Conservation (phyloP, 2,329 filamentous ascomycete genomes). For the Aspergillus sp. region DNA sequence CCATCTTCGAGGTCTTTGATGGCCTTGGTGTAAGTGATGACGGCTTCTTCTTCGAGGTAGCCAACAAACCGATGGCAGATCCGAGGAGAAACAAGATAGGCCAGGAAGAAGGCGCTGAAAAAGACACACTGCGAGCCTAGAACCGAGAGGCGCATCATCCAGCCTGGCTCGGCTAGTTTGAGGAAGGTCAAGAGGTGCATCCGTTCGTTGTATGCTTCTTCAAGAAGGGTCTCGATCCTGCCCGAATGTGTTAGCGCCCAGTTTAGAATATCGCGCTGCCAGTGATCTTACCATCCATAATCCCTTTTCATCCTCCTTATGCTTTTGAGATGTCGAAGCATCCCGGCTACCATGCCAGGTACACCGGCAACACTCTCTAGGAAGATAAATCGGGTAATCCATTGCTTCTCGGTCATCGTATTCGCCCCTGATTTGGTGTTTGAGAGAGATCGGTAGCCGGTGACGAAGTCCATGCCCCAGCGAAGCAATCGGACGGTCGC, state of each 20-base stretch:
- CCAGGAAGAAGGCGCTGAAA: conserved; percentile 80
- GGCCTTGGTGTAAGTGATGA: conserved; percentile 80
- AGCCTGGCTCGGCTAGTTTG: conserved; percentile 71
- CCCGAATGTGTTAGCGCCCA: neutral
- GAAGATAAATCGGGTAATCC: conserved; percentile 79
- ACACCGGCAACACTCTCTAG: conserved; percentile 87
- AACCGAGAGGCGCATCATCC: conserved; percentile 80
- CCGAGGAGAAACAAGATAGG: conserved; percentile 70
- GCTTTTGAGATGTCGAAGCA: conserved; percentile 76
- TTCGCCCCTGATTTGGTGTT: conserved; percentile 42
- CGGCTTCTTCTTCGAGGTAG: conserved; percentile 89
- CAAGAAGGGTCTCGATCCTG: conserved; percentile 76
- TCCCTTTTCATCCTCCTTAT: conserved; percentile 74
- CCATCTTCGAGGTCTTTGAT: conserved; percentile 76
- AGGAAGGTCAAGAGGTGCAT: conserved; percentile 87
- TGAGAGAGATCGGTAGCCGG: conserved; percentile 60
- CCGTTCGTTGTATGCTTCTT: conserved; percentile 78
- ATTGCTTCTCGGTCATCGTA: conserved; percentile 68
- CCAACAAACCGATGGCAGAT: conserved; percentile 88
- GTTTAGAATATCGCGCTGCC: too few relatives aligned
- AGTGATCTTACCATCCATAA: conserved; percentile 68
- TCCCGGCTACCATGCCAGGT: conserved; percentile 88
- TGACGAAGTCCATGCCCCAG: conserved; percentile 70
- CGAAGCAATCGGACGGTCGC: conserved; percentile 62
- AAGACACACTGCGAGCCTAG: conserved; percentile 87